phyloP scores from a whole-genome alignment of 2,329 filamentous ascomycete species.

The Cyanodermella asteris region DNA sequence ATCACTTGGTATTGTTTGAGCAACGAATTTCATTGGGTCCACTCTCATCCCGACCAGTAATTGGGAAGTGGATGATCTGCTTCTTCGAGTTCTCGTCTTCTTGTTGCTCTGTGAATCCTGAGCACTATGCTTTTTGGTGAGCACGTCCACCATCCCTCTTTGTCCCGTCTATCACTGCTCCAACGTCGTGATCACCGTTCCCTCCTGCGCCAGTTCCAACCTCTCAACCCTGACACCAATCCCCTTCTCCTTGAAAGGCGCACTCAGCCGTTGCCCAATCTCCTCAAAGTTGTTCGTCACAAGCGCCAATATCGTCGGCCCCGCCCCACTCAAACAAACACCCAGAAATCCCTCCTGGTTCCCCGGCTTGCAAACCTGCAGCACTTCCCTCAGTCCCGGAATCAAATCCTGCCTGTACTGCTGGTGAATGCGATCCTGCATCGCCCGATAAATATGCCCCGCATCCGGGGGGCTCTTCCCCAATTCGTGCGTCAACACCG shows the following conservation, averaged over 20 bases:
- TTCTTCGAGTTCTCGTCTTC: no score
- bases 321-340: slow-evolving; percentile 70
- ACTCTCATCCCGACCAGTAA: no score
- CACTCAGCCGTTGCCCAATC: slow-evolving; percentile 71
- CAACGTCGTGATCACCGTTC: no score
- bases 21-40: no score
- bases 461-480: slow-evolving; percentile 79
- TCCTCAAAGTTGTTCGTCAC: slow-evolving; percentile 75
- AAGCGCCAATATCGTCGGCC: slow-evolving; percentile 81
- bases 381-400: slow-evolving; percentile 73
- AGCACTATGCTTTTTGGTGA: no score
- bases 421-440: slow-evolving; percentile 98
- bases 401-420: slow-evolving; percentile 84
- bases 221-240: no score
- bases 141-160: no score
- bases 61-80: no score
- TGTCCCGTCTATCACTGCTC: no score
- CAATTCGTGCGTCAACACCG: slow-evolving; percentile 70
- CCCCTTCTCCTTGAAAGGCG: slow-evolving; percentile 39
- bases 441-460: slow-evolving; percentile 85
- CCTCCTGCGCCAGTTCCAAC: no score
- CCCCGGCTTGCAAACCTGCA: slow-evolving; percentile 72
- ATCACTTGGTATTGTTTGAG: no score
- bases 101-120: no score
- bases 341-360: slow-evolving; percentile 75